Conservation (phyloP, 371 early-diverging fungal species). For the Circinella minor region DNA sequence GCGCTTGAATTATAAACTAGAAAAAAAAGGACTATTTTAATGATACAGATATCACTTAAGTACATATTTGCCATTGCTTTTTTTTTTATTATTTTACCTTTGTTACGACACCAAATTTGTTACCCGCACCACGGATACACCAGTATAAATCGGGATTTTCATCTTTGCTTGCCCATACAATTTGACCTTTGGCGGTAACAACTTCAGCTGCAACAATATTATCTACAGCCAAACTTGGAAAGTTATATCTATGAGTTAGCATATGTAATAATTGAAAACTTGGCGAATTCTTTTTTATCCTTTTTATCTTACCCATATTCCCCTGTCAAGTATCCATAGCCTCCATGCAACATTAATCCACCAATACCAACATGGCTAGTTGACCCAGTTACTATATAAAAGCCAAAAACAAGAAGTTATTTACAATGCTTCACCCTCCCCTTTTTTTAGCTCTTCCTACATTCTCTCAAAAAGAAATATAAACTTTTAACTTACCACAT, state of each 20-base stretch:
- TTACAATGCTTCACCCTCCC: not conserved
- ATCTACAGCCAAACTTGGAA: slow-evolving; percentile 46
- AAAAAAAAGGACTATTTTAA: not conserved
- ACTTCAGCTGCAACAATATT: slow-evolving; percentile 51
- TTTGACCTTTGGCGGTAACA: slow-evolving; percentile 52
- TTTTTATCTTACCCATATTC: slow-evolving; percentile 34
- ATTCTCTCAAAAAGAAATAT: too few relatives aligned
- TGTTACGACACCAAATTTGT: slow-evolving; percentile 63
- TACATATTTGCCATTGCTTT: not conserved
- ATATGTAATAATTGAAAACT: not conserved
- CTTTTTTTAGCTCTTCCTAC: too few relatives aligned
- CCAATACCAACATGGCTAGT: slow-evolving; percentile 50
- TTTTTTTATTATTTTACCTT: slow-evolving; percentile 30
- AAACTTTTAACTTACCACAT: slow-evolving; percentile 34
- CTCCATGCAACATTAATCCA: slow-evolving; percentile 47
- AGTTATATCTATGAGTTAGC: not conserved
- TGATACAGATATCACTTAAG: not conserved
- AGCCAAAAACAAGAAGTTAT: not conserved
- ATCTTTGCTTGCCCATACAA: slow-evolving; percentile 42
- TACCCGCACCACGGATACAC: slow-evolving; percentile 67
- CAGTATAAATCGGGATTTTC: slow-evolving; percentile 60
- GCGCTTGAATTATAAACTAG: slow-evolving; percentile 31
- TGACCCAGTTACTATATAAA: slow-evolving; percentile 34
- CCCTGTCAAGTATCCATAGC: slow-evolving; percentile 49
- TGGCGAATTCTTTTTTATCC: not conserved